Evolutionary conservation across 2,329 filamentous ascomycete species (phyloP), one percentile per base, ranked within the genome.

Genomic region (Aspergillus cejpii): DNA sequence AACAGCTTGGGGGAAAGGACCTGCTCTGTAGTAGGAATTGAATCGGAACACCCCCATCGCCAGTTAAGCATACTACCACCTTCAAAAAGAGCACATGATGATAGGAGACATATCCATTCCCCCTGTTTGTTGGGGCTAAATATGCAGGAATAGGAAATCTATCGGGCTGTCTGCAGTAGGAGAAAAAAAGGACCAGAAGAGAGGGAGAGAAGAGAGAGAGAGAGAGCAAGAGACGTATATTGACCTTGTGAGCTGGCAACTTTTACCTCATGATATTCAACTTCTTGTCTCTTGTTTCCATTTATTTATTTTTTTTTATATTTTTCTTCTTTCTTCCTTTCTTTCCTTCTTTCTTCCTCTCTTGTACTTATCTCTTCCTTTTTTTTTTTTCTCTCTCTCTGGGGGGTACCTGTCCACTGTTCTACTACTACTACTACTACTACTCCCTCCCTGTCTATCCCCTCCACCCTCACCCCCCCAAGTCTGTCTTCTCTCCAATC

Each of bases 1-100:
- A 59, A 66, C 64, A 54, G 53, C 50, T 37, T 47, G 47, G 39
- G 50, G 47, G 39, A 49, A 48, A 45, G 44, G 44, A 33, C 47
- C 49, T 39, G 56, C 48, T 52, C n/a, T 45, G 49, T 51, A 54
- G 54, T 53, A 51, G 48, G 54, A 43, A 34, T 34, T 8, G 31
- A 15, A 12, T 19, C 53, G 53, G 49, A 49, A 50, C 48, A 45
- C 39, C n/a, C n/a, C n/a, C 48, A 40, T 26, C 40, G 28, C 37
- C 23, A 23, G 12, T 20, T 26, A 33, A 34, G 45, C 36, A 48
- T 37, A 45, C 48, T 44, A 50, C 45, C 43, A 50, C 45, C 43
- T 47, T 49, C 45, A 27, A 33, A 24, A 24, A 8, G 23, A 41
- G 42, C 42, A 42, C 41, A 49, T 39, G 31, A 34, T 19, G 15